These are phyloP conservation scores for Nigrospora osmanthi DNA, from an alignment of 2,329 filamentous ascomycete species.

Conservation along the genomic window DNA sequence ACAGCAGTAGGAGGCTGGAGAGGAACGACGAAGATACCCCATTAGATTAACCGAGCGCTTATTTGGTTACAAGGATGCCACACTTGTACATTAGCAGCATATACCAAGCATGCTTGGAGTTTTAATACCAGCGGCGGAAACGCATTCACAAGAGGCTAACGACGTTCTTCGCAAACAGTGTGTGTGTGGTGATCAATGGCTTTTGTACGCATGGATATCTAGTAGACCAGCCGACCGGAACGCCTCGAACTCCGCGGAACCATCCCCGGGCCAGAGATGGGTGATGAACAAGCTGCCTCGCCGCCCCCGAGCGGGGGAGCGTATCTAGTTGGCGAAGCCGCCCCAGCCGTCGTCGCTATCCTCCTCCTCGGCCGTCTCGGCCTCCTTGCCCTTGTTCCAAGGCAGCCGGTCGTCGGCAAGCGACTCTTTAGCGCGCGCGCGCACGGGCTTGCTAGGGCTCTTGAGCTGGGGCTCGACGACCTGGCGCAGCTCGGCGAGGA, in stretches of 20 bases:
- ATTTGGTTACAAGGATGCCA: too few species aligned
- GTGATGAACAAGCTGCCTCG: background rate
- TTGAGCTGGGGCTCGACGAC: slow-evolving; percentile 49
- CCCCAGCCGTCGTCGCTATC: slow-evolving; percentile 50
- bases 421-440: slow-evolving; percentile 60
- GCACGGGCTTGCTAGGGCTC: slow-evolving; percentile 63
- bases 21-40: slow-evolving; percentile 4
- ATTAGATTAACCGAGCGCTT: background rate
- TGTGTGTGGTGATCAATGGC: background rate
- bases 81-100: too few species aligned
- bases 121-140: too few species aligned
- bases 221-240: slow-evolving; percentile 4
- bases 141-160: too few species aligned
- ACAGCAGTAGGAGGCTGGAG: background rate
- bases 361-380: slow-evolving; percentile 20
- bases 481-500: slow-evolving; percentile 44
- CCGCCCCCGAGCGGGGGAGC: too few species aligned
- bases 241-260: slow-evolving; percentile 2
- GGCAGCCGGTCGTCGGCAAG: slow-evolving; percentile 68
- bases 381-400: slow-evolving; percentile 41
- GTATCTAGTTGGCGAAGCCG: slow-evolving; percentile 56
- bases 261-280: too few species aligned
- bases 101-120: too few species aligned
- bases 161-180: background rate
- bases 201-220: slow-evolving; percentile 4